Evolutionary conservation across 306 rosid species (phyloP).

Genomic region (Vigna hirtella): DNA sequence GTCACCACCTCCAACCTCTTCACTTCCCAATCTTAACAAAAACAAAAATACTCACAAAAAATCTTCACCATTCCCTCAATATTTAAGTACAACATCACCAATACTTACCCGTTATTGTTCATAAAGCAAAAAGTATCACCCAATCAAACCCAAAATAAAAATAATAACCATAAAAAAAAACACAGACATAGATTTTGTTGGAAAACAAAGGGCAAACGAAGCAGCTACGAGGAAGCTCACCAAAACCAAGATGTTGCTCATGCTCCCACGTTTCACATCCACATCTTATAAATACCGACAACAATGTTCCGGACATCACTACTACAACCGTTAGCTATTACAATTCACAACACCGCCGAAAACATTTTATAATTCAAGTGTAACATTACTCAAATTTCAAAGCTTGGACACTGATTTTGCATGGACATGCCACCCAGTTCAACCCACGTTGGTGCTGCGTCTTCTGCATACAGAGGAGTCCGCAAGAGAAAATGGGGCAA

Average conservation of each 20-base stretch:
- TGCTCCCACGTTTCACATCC: slow-evolving; percentile 42
- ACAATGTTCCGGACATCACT: slow-evolving; percentile 38
- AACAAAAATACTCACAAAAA: neutral
- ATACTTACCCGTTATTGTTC: neutral
- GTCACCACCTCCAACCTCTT: slow-evolving; percentile 8
- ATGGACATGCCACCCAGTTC: slow-evolving; percentile 56
- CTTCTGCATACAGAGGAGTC: slow-evolving; percentile 80
- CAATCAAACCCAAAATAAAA: neutral
- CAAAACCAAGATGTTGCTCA: neutral
- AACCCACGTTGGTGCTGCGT: slow-evolving; percentile 48
- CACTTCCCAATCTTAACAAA: slow-evolving; percentile 16
- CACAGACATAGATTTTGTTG: slow-evolving; percentile 29
- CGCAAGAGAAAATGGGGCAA: slow-evolving; percentile 99
- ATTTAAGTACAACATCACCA: neutral
- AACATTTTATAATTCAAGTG: neutral
- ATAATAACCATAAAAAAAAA: neutral
- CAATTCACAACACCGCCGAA: neutral
- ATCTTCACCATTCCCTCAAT: neutral
- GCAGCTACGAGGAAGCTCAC: slow-evolving; percentile 69
- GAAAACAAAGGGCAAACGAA: slow-evolving; percentile 1
- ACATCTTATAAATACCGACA: slow-evolving; percentile 63
- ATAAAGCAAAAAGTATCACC: neutral
- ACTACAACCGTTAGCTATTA: neutral
- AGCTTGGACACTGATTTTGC: neutral
- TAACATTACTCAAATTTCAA: neutral